phyloP scores from a whole-genome alignment of 192 early-diverging fungal genomes.

The Entomortierella chlamydospora region DNA sequence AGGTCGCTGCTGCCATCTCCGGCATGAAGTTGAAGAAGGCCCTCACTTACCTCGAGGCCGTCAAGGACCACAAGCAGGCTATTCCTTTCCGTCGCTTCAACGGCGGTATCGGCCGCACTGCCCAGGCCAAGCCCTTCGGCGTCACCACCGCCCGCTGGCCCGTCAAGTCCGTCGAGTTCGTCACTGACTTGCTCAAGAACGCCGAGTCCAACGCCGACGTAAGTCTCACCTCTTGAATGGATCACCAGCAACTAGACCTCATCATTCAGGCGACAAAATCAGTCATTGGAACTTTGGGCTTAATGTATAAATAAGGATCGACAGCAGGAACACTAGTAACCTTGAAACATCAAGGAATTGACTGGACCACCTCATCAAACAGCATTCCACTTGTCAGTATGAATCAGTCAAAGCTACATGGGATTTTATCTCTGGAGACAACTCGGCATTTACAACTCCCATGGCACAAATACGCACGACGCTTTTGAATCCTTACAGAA shows the following conservation, averaged over 20 bases:
- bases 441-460: too few species aligned
- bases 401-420: too few species aligned
- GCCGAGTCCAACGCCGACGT: conserved; percentile 97
- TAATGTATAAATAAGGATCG: too few species aligned
- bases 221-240: conserved; percentile 9
- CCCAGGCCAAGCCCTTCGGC: conserved; percentile 95
- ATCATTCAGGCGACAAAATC: neutral
- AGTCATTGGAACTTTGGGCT: too few species aligned
- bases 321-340: too few species aligned
- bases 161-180: conserved; percentile 94
- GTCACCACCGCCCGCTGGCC: conserved; percentile 93
- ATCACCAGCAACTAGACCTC: neutral
- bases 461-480: too few species aligned
- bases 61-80: conserved; percentile 96
- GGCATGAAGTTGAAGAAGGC: conserved; percentile 95
- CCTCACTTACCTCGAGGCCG: conserved; percentile 91
- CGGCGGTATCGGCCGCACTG: conserved; percentile 96
- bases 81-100: conserved; percentile 98
- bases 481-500: neutral
- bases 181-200: conserved; percentile 95
- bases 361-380: too few species aligned
- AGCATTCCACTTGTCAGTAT: too few species aligned
- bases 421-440: too few species aligned
- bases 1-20: conserved; percentile 92
- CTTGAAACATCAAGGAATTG: too few species aligned